phyloP scores from a whole-genome alignment of 2,329 filamentous ascomycete genomes.

The Fusarium equiseti region DNA sequence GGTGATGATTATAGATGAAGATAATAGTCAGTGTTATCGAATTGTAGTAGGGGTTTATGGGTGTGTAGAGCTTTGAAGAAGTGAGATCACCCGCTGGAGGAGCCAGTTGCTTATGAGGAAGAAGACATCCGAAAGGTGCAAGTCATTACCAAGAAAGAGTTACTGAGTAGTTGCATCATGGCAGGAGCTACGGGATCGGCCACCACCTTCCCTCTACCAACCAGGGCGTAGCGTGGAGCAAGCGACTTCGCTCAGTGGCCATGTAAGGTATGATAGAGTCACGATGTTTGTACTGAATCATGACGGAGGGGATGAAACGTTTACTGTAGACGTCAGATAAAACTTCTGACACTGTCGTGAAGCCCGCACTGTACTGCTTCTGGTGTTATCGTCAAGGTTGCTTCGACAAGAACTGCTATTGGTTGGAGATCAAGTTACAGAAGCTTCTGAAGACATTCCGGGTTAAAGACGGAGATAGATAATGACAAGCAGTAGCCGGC shows the following conservation, averaged over 20 bases:
- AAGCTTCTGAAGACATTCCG: conserved; percentile 7
- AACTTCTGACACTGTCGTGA: conserved; percentile 24
- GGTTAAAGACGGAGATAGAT: conserved; percentile 15
- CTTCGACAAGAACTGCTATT: conserved; percentile 6
- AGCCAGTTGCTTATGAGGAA: conserved; percentile 33
- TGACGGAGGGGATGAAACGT: conserved; percentile 36
- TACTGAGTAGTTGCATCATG: conserved; percentile 32
- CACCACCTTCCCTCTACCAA: conserved; percentile 21
- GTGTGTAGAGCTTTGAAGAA: conserved; percentile 4
- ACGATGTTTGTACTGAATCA: conserved; percentile 8
- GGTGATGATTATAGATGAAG: conserved; percentile 9
- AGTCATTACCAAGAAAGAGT: conserved; percentile 18
- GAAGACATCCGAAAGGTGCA: not conserved
- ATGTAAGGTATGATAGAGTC: conserved; percentile 31
- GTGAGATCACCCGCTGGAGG: conserved; percentile 19
- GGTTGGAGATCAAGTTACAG: not conserved
- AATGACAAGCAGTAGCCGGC: conserved; percentile 1
- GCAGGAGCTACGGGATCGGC: conserved; percentile 11
- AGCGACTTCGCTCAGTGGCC: conserved; percentile 19
- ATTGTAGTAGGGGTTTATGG: not conserved
- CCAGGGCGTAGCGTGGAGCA: conserved; percentile 30
- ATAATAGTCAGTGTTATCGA: not conserved
- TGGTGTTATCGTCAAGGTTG: conserved; percentile 20
- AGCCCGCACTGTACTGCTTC: conserved; percentile 37
- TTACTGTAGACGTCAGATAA: conserved; percentile 28